A percentile compares a stretch with the other conserved stretches of the same genome.
These are phyloP conservation scores for Penicillium psychrofluorescens DNA, from an alignment of 495 filamentous ascomycete genomes.

Conservation along the genomic window DNA sequence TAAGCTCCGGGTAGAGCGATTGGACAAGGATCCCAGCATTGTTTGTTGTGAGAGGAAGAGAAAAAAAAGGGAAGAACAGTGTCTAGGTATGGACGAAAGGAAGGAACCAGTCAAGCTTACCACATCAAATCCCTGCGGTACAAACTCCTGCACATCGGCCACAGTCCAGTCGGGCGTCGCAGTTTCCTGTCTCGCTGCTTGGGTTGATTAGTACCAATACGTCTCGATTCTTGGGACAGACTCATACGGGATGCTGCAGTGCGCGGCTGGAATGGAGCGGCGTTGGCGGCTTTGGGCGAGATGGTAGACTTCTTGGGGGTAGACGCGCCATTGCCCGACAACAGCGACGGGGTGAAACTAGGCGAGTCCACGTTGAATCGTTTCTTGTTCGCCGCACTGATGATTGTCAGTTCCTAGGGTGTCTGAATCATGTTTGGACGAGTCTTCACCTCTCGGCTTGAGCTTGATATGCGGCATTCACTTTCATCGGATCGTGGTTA, in stretches of 20 bases:
- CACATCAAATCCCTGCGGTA: constrained; percentile 69
- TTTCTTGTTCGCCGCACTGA: constrained; percentile 48
- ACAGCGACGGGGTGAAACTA: constrained; percentile 74
- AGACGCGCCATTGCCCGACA: constrained; percentile 41
- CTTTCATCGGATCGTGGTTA: constrained; percentile 73
- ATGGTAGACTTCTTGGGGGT: constrained; percentile 58
- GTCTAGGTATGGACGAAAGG: neutral
- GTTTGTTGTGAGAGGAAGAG: too few species aligned
- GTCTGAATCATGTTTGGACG: too few species aligned
- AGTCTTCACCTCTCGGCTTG: too few species aligned
- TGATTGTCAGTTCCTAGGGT: too few species aligned
- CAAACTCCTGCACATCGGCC: constrained; percentile 67
- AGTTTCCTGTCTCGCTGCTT: constrained; percentile 43
- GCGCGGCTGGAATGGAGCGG: constrained; percentile 84
- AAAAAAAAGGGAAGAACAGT: too few species aligned
- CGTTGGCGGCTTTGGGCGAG: constrained; percentile 80
- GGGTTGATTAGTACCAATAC: constrained; percentile 11
- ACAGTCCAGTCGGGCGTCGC: constrained; percentile 47
- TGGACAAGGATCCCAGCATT: constrained; percentile 4
- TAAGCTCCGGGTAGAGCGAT: constrained; percentile 6
- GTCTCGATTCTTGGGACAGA: neutral
- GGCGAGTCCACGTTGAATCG: constrained; percentile 93
- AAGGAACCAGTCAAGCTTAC: constrained; percentile 38
- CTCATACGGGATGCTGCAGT: constrained; percentile 34
- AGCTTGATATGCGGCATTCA: constrained; percentile 36